These are phyloP conservation scores for Hypomontagnella monticulosa DNA, from an alignment of 495 filamentous ascomycete species.

Conservation along the genomic window DNA sequence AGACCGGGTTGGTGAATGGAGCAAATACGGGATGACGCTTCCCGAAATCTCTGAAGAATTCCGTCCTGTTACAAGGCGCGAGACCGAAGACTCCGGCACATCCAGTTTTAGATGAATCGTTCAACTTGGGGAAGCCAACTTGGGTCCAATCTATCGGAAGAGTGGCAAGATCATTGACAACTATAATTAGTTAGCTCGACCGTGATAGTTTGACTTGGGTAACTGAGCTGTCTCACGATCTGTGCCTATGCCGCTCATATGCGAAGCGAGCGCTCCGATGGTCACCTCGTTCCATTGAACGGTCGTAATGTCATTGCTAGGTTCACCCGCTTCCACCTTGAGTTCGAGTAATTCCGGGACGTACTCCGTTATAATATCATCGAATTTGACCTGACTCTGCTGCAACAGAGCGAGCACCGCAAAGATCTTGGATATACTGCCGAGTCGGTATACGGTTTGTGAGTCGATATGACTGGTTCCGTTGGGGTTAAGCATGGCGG, in stretches of 20 bases:
- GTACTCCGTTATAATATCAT: constrained; percentile 58
- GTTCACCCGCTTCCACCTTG: constrained; percentile 38
- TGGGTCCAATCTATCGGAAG: constrained; percentile 42
- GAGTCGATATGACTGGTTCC: constrained; percentile 50
- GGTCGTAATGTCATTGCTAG: constrained; percentile 38
- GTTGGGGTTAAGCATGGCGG: constrained; percentile 37
- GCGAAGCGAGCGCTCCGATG: constrained; percentile 49
- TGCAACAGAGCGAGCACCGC: constrained; percentile 56
- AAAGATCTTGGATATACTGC: constrained; percentile 63
- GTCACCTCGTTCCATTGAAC: constrained; percentile 53
- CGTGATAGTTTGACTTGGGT: background rate
- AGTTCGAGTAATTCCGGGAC: constrained; percentile 52
- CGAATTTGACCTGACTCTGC: constrained; percentile 49
- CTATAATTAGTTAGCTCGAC: constrained; percentile 34
- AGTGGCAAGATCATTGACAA: constrained; percentile 41
- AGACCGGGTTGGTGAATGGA: constrained; percentile 51
- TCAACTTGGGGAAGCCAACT: constrained; percentile 44
- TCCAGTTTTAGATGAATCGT: constrained; percentile 39
- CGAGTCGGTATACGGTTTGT: constrained; percentile 61
- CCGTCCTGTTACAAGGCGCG: constrained; percentile 40
- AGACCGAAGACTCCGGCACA: constrained; percentile 49
- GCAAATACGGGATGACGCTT: constrained; percentile 50
- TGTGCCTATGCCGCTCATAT: constrained; percentile 49
- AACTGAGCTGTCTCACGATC: constrained; percentile 42
- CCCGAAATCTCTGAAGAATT: constrained; percentile 51